These are phyloP conservation scores for Euclidium syriacum DNA, from an alignment of 345 rosid genomes.

Conservation along the genomic window DNA sequence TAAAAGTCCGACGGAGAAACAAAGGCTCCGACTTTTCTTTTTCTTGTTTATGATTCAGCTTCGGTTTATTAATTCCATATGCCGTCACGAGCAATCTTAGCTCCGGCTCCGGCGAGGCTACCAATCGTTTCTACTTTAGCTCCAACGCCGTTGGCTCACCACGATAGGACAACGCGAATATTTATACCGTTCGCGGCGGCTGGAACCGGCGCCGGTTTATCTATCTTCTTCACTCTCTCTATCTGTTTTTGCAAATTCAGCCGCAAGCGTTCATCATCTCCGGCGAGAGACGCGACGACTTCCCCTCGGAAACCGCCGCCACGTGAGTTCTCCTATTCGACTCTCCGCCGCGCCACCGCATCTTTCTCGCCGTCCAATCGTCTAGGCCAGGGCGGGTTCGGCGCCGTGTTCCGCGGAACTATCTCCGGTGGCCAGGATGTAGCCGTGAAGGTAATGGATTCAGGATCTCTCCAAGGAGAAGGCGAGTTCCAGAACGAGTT, in stretches of 20 bases:
- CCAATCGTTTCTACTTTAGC: not conserved
- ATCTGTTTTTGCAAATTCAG: constrained; percentile 55
- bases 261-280: constrained; percentile 36
- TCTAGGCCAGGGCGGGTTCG: constrained; percentile 79
- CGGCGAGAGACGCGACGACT: constrained; percentile 2
- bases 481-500: constrained; percentile 95
- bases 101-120: constrained; percentile 5
- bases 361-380: constrained; percentile 51
- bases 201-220: constrained; percentile 39
- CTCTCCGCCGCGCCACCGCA: constrained; percentile 62
- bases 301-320: constrained; percentile 43
- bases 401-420: constrained; percentile 68
- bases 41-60: constrained; percentile 10
- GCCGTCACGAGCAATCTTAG: constrained; percentile 47
- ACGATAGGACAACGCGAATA: constrained; percentile 7
- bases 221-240: constrained; percentile 38
- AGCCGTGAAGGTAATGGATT: constrained; percentile 94
- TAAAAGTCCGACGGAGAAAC: not conserved
- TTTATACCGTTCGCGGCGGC: constrained; percentile 28
- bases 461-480: constrained; percentile 90
- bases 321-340: constrained; percentile 50
- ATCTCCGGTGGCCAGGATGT: constrained; percentile 33
- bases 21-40: not conserved
- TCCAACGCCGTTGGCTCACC: constrained; percentile 10
- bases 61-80: constrained; percentile 16